Conservation (phyloP, 2,329 filamentous ascomycete species). For the Nemania abortiva region DNA sequence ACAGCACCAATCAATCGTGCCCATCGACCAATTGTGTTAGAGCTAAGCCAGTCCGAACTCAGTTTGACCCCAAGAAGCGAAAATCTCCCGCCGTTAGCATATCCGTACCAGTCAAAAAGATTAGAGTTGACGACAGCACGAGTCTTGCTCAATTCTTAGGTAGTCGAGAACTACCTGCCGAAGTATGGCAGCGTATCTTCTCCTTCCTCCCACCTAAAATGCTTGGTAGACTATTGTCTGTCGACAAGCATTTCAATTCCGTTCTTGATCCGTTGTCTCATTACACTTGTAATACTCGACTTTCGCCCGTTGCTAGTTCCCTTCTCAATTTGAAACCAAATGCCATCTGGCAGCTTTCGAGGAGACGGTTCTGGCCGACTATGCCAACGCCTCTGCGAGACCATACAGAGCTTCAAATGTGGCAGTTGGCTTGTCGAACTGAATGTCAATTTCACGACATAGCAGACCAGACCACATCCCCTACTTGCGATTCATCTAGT, state of each 20-base stretch:
- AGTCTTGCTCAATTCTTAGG: conserved; percentile 28
- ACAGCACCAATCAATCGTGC: conserved; percentile 11
- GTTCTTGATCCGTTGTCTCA: conserved; percentile 65
- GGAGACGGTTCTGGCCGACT: conserved; percentile 72
- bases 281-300: conserved; percentile 44
- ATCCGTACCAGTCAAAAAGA: conserved; percentile 40
- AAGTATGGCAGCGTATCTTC: conserved; percentile 79
- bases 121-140: conserved; percentile 36
- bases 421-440: conserved; percentile 73
- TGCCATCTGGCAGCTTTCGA: conserved; percentile 77
- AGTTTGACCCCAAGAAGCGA: conserved; percentile 38
- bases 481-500: conserved; percentile 61
- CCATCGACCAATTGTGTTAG: conserved; percentile 14
- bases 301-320: conserved; percentile 53
- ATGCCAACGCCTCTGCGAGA: conserved; percentile 76
- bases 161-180: conserved; percentile 58
- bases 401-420: conserved; percentile 80
- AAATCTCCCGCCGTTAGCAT: conserved; percentile 31
- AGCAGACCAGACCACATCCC: conserved; percentile 47
- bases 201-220: conserved; percentile 72
- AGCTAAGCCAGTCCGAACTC: conserved; percentile 7
- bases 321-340: conserved; percentile 65
- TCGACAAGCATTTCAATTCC: conserved; percentile 75
- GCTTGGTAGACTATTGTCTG: conserved; percentile 73
- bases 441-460: conserved; percentile 77